These are phyloP conservation scores for Yamadazyma buinensis DNA, from an alignment of 1,139 yeast genomes.

Conservation along the genomic window DNA sequence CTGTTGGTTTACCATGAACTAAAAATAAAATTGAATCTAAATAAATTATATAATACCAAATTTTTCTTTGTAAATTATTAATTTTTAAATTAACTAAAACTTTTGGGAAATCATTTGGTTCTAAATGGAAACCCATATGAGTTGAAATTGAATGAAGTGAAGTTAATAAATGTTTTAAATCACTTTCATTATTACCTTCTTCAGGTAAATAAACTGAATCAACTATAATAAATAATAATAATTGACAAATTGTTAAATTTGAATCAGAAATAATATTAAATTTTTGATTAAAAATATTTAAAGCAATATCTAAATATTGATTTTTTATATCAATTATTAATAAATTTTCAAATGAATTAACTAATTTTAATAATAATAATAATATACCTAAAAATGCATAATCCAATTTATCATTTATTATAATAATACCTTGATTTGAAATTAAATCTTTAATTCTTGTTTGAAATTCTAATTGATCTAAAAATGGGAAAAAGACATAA, in stretches of 20 bases:
- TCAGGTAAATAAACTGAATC: slow-evolving; percentile 1
- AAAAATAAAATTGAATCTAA: slow-evolving; percentile 32
- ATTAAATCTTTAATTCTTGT: slow-evolving; percentile 19
- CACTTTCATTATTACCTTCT: slow-evolving; percentile 4
- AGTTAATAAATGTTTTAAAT: not conserved
- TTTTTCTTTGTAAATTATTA: slow-evolving; percentile 44
- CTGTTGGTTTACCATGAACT: slow-evolving; percentile 31
- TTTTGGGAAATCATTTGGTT: slow-evolving; percentile 2
- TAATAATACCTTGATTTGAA: slow-evolving; percentile 7
- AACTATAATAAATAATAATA: slow-evolving; percentile 2
- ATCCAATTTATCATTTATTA: slow-evolving; percentile 15
- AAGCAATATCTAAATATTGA: slow-evolving; percentile 3
- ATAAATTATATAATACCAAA: slow-evolving; percentile 42
- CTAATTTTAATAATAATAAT: slow-evolving; percentile 19
- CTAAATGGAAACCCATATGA: slow-evolving; percentile 5
- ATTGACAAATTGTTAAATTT: slow-evolving; percentile 4
- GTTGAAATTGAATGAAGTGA: not conserved
- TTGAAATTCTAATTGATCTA: slow-evolving; percentile 37
- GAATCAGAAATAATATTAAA: slow-evolving; percentile 1
- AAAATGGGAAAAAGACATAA: slow-evolving; percentile 44
- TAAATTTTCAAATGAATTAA: slow-evolving; percentile 5
- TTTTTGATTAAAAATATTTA: slow-evolving; percentile 4
- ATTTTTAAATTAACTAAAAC: slow-evolving; percentile 20
- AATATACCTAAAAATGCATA: slow-evolving; percentile 23
- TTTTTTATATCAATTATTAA: not conserved